phyloP scores from a whole-genome alignment of 129 eudicot species.

The Centella asiatica region DNA sequence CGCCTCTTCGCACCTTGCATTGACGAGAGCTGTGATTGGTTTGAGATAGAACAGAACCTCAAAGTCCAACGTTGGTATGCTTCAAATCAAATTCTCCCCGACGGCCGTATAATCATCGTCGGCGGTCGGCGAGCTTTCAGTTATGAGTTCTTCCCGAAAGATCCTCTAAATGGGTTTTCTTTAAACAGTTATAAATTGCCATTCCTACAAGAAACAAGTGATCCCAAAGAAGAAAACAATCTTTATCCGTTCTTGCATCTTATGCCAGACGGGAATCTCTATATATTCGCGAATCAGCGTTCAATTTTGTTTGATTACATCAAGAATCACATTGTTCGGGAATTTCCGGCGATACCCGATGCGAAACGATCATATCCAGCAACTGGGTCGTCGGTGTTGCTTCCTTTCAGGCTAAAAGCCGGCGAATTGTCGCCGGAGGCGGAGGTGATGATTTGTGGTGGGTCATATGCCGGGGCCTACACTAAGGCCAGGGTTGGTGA shows the following conservation, averaged over 20 bases:
- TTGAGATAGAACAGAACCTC: constrained; percentile 32
- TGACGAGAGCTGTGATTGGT: constrained; percentile 52
- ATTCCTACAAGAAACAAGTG: constrained; percentile 45
- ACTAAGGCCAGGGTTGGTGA: constrained; percentile 31
- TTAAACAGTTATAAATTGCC: constrained; percentile 16
- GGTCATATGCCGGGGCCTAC: constrained; percentile 39
- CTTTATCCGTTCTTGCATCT: constrained; percentile 72
- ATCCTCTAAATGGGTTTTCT: constrained; percentile 4
- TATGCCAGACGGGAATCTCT: constrained; percentile 66
- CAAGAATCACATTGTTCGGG: constrained; percentile 27
- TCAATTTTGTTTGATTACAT: constrained; percentile 53
- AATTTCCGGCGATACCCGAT: constrained; percentile 59
- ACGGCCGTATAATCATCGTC: constrained; percentile 64
- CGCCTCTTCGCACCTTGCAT: constrained; percentile 53
- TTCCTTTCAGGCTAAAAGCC: constrained; percentile 35
- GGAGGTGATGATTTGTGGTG: constrained; percentile 92
- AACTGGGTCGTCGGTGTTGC: constrained; percentile 73
- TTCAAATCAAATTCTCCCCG: constrained; percentile 54
- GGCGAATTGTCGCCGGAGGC: constrained; percentile 15
- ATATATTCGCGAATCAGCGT: constrained; percentile 58
- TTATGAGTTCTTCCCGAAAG: constrained; percentile 70
- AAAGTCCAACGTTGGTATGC: constrained; percentile 60
- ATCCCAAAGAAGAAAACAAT: constrained; percentile 57
- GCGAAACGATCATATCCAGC: constrained; percentile 62
- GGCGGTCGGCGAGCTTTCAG: constrained; percentile 66